Evolutionary conservation across 306 rosid genomes (phyloP), one percentile per base, ranked within the genome.

Genomic region (Bauhinia variegata): DNA sequence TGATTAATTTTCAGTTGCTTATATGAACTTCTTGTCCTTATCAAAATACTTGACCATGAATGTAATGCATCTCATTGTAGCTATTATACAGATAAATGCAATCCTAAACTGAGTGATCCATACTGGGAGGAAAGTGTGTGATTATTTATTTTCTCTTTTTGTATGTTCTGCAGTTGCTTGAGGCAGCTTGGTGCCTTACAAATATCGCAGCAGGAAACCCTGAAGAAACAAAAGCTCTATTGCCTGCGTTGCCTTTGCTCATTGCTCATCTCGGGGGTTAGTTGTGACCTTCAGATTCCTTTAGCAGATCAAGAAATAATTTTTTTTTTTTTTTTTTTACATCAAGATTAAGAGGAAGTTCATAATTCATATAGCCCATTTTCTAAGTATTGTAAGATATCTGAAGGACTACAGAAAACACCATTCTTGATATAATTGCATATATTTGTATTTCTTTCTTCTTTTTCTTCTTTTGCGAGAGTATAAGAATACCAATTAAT

Each of bases 181-280:
- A 93, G 88, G 97, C 97, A 12, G 96, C 99, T 72, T 93, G 99
- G 99, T 90, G 97, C 80, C 92, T 93, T 41, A 93, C 97, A 58
- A 90, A 93, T 79, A 86, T 93, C 78, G 99, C 92, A 58, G 97
- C 99, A n/a, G 99, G 96, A 68, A 84, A 85, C 60, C 99, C 90
- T 2, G 96, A 93, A 61, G 95, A 93, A 76, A 90, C 99, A 50
- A 84, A 85, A 78, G 92, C 96, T 56, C 77, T 93, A 83, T 80
- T 93, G 79, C 95, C 99, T 16, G 87, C 96, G 49, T 80, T 88
- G 63, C 99, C 96, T 13, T 80, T 88, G 80, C 96, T 93, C 75
- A 80, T 93, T 85, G 92, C 96, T 81, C 95, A 90, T 80, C 88
- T 93, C 28, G 99, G 99, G 85, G 99, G 99, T 91, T 76, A 50